These are phyloP conservation scores for Boletus hoseneyae DNA, from an alignment of 1,284 basidiomycete genomes.

Conservation along the genomic window DNA sequence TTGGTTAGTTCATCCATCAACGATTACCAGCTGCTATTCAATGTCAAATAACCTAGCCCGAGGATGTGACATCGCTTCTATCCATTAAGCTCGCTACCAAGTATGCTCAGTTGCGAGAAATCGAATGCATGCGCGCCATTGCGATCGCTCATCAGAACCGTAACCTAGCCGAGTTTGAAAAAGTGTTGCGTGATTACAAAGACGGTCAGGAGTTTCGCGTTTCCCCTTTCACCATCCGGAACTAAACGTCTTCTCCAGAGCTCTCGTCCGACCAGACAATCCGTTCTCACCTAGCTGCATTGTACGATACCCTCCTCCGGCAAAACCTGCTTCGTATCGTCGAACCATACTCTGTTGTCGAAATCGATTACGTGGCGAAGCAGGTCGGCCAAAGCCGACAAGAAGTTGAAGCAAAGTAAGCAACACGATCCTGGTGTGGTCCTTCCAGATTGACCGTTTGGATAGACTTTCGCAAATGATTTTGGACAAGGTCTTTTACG, in stretches of 20 bases:
- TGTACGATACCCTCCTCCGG: slow-evolving; percentile 95
- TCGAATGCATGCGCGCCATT: slow-evolving; percentile 94
- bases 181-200: slow-evolving; percentile 83
- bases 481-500: slow-evolving; percentile 90
- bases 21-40: neutral
- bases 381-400: slow-evolving; percentile 87
- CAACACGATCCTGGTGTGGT: slow-evolving; percentile 7
- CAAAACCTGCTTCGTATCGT: slow-evolving; percentile 94
- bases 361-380: slow-evolving; percentile 87
- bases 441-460: slow-evolving; percentile 8
- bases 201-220: slow-evolving; percentile 52
- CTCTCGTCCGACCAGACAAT: slow-evolving; percentile 93
- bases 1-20: slow-evolving; percentile 51
- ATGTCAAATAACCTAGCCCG: slow-evolving; percentile 56
- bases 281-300: slow-evolving; percentile 85
- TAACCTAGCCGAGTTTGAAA: slow-evolving; percentile 88
- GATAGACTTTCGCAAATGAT: slow-evolving; percentile 94
- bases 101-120: slow-evolving; percentile 79
- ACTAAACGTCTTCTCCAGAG: slow-evolving; percentile 47
- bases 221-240: neutral
- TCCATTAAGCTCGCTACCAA: slow-evolving; percentile 85
- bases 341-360: slow-evolving; percentile 92
- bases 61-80: slow-evolving; percentile 87
- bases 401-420: slow-evolving; percentile 93
- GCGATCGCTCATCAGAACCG: slow-evolving; percentile 92